phyloP scores from a whole-genome alignment of 345 rosid species.

The Dipteronia sinensis region DNA sequence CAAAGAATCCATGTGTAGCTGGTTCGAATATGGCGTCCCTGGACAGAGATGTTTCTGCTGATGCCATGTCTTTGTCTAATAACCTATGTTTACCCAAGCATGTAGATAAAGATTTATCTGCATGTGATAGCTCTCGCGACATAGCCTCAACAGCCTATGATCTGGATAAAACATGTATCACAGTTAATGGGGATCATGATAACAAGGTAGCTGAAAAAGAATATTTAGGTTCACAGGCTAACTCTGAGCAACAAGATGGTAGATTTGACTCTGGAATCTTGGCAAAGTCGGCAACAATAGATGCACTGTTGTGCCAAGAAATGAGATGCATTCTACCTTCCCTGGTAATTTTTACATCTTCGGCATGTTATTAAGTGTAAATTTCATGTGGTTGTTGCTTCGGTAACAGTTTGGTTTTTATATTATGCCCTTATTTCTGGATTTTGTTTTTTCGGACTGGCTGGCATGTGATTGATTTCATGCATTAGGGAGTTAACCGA shows the following conservation, averaged over 20 bases:
- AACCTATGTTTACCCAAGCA: constrained; percentile 38
- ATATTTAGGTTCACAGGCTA: constrained; percentile 21
- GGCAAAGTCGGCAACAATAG: constrained; percentile 20
- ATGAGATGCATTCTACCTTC: constrained; percentile 29
- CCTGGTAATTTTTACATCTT: constrained; percentile 32
- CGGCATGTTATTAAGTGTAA: background rate
- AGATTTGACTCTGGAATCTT: constrained; percentile 24
- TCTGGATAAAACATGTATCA: constrained; percentile 24
- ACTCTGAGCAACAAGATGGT: constrained; percentile 30
- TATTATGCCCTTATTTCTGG: background rate
- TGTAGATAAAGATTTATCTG: constrained; percentile 37
- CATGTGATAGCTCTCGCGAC: constrained; percentile 32
- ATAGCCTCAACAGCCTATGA: constrained; percentile 17
- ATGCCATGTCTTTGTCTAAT: constrained; percentile 25
- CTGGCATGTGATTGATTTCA: constrained; percentile 1
- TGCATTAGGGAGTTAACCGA: background rate
- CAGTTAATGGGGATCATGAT: constrained; percentile 32
- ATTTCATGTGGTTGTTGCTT: background rate
- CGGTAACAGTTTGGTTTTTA: background rate
- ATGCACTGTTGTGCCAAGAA: constrained; percentile 33
- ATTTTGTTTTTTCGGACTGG: background rate
- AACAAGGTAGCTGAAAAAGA: constrained; percentile 32
- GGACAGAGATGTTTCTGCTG: constrained; percentile 34
- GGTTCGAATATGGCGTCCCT: constrained; percentile 29
- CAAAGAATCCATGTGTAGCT: constrained; percentile 34